Base-by-base conservation (phyloP, 2,329 filamentous ascomycete species). In the Colletotrichum sp. region DNA sequence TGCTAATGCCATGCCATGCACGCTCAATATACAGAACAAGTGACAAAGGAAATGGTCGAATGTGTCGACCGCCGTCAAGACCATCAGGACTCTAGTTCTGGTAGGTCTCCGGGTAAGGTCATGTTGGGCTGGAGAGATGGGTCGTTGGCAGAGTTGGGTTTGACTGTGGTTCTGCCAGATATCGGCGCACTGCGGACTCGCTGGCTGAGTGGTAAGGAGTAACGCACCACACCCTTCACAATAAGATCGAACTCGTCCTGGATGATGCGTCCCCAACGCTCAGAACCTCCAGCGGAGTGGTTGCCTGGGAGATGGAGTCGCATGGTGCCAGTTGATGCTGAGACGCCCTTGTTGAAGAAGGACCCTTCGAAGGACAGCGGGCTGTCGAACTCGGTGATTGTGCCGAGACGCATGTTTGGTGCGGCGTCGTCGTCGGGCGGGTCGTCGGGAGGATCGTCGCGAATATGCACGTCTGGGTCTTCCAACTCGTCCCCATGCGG, bases 211-310 rank as follows among this genome's bases (percentile, higher is more conserved):
- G 92, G 92, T 39, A 94, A 86, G 34, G 87, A 91, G 81, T 99
- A 99, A 82, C 96, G 96, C 79, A 99, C 89, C 16, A 97, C 94
- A 26, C 97, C 97, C 80, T 97, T 94, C 57, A 99, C 91, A 77
- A 99, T 96, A 65, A 99, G 90, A 79, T 98, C 95, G 80, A 99
- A 99, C 60, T 96, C 95, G 83, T 98, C 95, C 78, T 98, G 92
- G 67, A 98, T 89, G 63, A 99, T 96, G 76, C 93, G 91, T 83
- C 98, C 95, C 97, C 97, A 99, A 15, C 96, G 92, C 81, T 94
- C 92, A 3, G 93, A 94, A 10, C 96, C 97, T 55, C 95, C 94
- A 59, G 95, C 93, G 0, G 97, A 99, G 80, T 93, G 93, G 84
- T 99, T 99, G 6, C 96, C 96, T 0, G 97, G 97, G 71, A 94